These are phyloP conservation scores for Lophiotrema nucula DNA, from an alignment of 495 filamentous ascomycete genomes.

Conservation along the genomic window DNA sequence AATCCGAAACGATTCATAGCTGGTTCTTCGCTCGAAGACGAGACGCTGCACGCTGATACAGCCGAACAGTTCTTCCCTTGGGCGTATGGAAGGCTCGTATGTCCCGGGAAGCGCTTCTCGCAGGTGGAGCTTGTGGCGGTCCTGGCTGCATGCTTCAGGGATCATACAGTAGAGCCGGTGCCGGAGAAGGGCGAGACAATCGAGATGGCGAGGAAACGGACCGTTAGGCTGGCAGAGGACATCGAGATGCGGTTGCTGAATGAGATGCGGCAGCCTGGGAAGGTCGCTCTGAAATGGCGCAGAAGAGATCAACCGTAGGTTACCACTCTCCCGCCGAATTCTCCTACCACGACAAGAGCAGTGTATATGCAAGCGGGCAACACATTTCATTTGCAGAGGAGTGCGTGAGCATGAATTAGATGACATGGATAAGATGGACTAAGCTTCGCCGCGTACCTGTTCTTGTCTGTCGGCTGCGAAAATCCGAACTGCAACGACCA, in stretches of 20 bases:
- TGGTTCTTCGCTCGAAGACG: neutral
- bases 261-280: constrained; percentile 32
- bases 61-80: constrained; percentile 8
- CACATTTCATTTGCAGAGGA: too few relatives aligned
- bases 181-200: constrained; percentile 13
- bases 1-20: constrained; percentile 18
- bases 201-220: constrained; percentile 17
- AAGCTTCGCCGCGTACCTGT: too few relatives aligned
- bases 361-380: too few relatives aligned
- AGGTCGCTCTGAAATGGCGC: constrained; percentile 18
- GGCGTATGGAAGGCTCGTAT: constrained; percentile 13
- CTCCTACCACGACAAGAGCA: too few relatives aligned
- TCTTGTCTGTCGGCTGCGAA: too few relatives aligned
- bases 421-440: too few relatives aligned
- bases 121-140: constrained; percentile 26
- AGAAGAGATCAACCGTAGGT: neutral
- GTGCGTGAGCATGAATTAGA: too few relatives aligned
- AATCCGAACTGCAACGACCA: too few relatives aligned
- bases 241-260: constrained; percentile 18
- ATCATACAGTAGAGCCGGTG: constrained; percentile 14
- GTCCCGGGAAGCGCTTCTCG: constrained; percentile 27
- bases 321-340: too few relatives aligned
- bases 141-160: constrained; percentile 14
- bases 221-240: constrained; percentile 6
- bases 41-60: neutral